Evolutionary conservation across 2,329 filamentous ascomycete species (phyloP).

Genomic region (Metarhizium album): DNA sequence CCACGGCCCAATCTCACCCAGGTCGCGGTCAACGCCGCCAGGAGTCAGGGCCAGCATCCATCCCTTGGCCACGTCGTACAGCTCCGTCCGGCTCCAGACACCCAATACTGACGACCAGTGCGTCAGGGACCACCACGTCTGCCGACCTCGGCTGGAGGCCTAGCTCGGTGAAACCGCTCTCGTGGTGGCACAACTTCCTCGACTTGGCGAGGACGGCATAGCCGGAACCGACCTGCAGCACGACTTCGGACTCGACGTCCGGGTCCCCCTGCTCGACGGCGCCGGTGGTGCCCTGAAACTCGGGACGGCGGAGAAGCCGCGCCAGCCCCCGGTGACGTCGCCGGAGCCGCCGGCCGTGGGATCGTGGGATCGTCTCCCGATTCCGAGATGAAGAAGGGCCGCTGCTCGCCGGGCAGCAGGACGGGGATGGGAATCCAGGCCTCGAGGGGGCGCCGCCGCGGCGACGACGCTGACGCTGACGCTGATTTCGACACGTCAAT

Average conservation of each 20-base stretch:
- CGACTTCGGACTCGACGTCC: constrained; percentile 36
- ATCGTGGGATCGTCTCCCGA: constrained; percentile 45
- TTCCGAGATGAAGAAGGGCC: constrained; percentile 43
- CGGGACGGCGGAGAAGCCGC: constrained; percentile 31
- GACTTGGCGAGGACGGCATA: constrained; percentile 40
- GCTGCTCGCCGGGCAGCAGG: constrained; percentile 39
- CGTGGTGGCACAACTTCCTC: constrained; percentile 43
- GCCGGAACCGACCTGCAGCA: constrained; percentile 37
- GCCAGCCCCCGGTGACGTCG: constrained; percentile 42
- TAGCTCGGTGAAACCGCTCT: constrained; percentile 41
- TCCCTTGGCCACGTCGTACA: constrained; percentile 41
- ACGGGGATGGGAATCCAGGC: constrained; percentile 42
- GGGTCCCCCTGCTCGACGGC: constrained; percentile 38
- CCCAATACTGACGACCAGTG: constrained; percentile 47
- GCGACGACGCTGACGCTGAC: no score
- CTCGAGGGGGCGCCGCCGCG: constrained; percentile 31
- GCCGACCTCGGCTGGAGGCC: constrained; percentile 14
- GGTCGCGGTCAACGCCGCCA: constrained; percentile 42
- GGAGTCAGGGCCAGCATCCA: constrained; percentile 45
- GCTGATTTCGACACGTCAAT: constrained; percentile 25
- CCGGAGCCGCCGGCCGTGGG: constrained; percentile 44
- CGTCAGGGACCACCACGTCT: constrained; percentile 40
- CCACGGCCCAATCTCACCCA: constrained; percentile 36
- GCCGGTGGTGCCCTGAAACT: constrained; percentile 32
- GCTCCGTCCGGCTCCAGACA: constrained; percentile 44